These are phyloP conservation scores for Knoxia roxburghii DNA, from an alignment of 257 asterid genomes.

Conservation along the genomic window DNA sequence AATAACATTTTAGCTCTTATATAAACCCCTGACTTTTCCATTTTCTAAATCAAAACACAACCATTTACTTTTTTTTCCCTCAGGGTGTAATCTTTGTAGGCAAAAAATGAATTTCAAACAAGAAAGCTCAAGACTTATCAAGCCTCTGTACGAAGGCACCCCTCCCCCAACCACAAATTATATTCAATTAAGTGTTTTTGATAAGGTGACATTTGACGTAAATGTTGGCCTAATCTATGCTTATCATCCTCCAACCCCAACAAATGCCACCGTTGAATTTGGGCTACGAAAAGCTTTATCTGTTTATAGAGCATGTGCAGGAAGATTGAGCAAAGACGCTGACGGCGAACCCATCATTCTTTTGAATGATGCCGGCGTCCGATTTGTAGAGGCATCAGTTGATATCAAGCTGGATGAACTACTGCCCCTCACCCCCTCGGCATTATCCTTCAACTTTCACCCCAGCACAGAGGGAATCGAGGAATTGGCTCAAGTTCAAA, in stretches of 20 bases:
- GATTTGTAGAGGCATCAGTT: slow-evolving; percentile 67
- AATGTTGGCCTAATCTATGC: slow-evolving; percentile 75
- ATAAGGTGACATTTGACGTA: slow-evolving; percentile 54
- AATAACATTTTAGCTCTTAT: no score
- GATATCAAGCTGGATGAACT: slow-evolving; percentile 43
- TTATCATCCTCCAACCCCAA: slow-evolving; percentile 68
- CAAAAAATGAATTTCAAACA: slow-evolving; percentile 45
- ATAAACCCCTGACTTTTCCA: no score
- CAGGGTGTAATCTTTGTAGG: no score
- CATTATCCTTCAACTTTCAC: slow-evolving; percentile 53
- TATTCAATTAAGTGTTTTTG: slow-evolving; percentile 62
- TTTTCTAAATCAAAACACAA: no score
- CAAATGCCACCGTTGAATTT: slow-evolving; percentile 37
- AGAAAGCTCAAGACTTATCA: slow-evolving; percentile 54
- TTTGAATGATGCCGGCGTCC: slow-evolving; percentile 63
- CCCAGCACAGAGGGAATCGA: slow-evolving; percentile 44
- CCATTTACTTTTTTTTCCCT: no score
- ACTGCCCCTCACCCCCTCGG: slow-evolving; percentile 40
- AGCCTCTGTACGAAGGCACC: slow-evolving; percentile 53
- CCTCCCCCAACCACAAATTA: slow-evolving; percentile 30
- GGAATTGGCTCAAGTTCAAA: slow-evolving; percentile 71
- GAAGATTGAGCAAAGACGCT: slow-evolving; percentile 51
- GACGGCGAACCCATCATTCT: slow-evolving; percentile 40
- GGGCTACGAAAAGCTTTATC: slow-evolving; percentile 62
- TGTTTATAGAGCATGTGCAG: slow-evolving; percentile 68